Base-by-base conservation (phyloP, 352 stramenopile genomes). In the Globisporangium viniferum region DNA sequence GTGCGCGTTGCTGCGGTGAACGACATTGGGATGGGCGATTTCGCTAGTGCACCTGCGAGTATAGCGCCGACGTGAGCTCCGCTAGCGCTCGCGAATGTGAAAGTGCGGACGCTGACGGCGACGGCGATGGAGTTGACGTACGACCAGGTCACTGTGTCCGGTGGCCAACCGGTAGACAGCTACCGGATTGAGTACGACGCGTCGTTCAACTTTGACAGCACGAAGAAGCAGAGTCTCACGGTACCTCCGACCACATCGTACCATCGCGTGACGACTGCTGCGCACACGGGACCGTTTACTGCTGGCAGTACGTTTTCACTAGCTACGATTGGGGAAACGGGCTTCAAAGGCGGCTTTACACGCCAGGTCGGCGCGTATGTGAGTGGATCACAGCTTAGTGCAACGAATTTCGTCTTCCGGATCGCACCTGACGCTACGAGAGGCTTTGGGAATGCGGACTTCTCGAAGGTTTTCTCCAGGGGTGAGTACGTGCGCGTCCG, bases 1-100 rank as follows among this genome's bases (percentile, higher is more conserved):
- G 86, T 93, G 7, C 82, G 90, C 18, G 85, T 98, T 6, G 78
- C 82, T 36, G 91, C 91, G 9, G 69, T 73, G 9, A 98, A 97
- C 62, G 91, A 96, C 65, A 80, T 81, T 51, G 93, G 94, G 7
- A 76, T 80, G 35, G 90, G 93, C 0, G 80, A 72, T 1, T 97
- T 93, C 39, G 82, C 78, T 2, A 60, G 55, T 24, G 62, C 69
- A 20, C 60, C 55, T 20, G 62, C 44, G 18, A 71, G 74, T 1
- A 29, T 85, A 1, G 75, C 79, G 20, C 84, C 86, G 2, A 91
- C 86, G 20, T 75, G 85, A 20, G 55, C 77, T 8, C 88, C 88
- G 7, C 57, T 88, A 0, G 59, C 80, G 5, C 62, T 94, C 14
- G 59, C 67, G 2, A 93, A 91, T 49, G 74, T 87, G 0, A 63